Evolutionary conservation across 257 asterid species (phyloP).

Genomic region (Nicotiana knightiana): DNA sequence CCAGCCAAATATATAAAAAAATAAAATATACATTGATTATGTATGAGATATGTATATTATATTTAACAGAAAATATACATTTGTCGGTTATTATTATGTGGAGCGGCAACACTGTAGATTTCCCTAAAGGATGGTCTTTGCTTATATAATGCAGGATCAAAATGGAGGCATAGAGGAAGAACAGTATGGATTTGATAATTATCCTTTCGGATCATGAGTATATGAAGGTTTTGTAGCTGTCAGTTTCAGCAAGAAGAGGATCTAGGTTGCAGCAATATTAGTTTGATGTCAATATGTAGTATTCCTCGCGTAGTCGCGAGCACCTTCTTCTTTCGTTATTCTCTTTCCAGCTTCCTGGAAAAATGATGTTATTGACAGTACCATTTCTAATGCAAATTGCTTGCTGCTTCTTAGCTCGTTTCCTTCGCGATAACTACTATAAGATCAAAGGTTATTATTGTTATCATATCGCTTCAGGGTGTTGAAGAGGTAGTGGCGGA

Average conservation of each 20-base stretch:
- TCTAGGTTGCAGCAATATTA: constrained; percentile 12
- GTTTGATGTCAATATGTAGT: constrained; percentile 28
- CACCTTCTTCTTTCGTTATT: constrained; percentile 8
- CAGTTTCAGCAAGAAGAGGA: neutral
- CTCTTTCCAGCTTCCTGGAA: neutral
- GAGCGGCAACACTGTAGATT: no score
- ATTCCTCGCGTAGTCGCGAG: neutral
- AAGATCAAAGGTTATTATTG: neutral
- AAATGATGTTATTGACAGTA: constrained; percentile 1
- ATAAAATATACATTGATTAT: no score
- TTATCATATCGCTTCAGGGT: no score
- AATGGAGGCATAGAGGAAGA: constrained; percentile 44
- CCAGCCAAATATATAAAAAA: no score
- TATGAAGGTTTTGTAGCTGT: constrained; percentile 15
- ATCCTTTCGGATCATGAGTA: constrained; percentile 41
- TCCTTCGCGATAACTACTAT: neutral
- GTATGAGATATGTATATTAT: no score
- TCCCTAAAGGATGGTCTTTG: neutral
- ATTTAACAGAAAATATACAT: no score
- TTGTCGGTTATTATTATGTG: no score
- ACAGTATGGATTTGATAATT: constrained; percentile 36
- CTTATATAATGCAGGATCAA: constrained; percentile 54
- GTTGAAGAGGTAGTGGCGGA: no score
- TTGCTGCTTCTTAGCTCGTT: neutral
- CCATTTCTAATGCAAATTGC: neutral